Evolutionary conservation across 352 stramenopile species (phyloP).

Genomic region (Globisporangium radiosum): DNA sequence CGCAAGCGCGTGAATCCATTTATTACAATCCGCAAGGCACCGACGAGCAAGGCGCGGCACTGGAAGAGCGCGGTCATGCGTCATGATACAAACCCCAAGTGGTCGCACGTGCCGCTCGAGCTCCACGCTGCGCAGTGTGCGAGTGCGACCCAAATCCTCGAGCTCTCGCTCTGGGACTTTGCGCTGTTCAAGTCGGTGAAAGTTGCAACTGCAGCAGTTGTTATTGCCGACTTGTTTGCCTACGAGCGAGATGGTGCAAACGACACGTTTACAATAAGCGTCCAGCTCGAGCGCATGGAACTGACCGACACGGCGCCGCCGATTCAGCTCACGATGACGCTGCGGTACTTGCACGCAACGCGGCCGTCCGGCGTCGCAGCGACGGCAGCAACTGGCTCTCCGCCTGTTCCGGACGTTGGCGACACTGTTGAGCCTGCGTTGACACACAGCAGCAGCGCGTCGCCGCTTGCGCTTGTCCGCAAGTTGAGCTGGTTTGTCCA

Average conservation of each 20-base stretch:
- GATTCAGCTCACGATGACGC: conserved; percentile 26
- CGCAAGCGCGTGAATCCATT: conserved; percentile 58
- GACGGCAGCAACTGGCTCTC: neutral
- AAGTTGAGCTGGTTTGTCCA: conserved; percentile 26
- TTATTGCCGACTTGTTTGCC: conserved; percentile 33
- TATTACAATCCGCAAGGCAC: conserved; percentile 28
- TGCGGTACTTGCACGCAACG: conserved; percentile 7
- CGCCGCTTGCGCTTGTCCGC: neutral
- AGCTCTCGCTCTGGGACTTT: conserved; percentile 68
- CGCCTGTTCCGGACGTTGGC: neutral
- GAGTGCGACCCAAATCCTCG: conserved; percentile 14
- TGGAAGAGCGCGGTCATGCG: conserved; percentile 47
- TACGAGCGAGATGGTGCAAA: conserved; percentile 13
- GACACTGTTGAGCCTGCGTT: neutral
- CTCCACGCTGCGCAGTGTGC: conserved; percentile 13
- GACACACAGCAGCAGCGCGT: no score
- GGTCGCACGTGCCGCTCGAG: conserved; percentile 32
- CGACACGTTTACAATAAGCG: conserved; percentile 25
- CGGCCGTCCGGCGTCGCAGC: neutral
- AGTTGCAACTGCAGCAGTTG: conserved; percentile 38
- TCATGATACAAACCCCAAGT: conserved; percentile 33
- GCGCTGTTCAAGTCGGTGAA: conserved; percentile 53
- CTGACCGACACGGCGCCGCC: conserved; percentile 18
- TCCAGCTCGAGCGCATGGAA: conserved; percentile 47
- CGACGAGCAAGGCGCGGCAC: conserved; percentile 12